These are phyloP conservation scores for Hericium alpestre DNA, from an alignment of 768 basidiomycete genomes.

Conservation along the genomic window DNA sequence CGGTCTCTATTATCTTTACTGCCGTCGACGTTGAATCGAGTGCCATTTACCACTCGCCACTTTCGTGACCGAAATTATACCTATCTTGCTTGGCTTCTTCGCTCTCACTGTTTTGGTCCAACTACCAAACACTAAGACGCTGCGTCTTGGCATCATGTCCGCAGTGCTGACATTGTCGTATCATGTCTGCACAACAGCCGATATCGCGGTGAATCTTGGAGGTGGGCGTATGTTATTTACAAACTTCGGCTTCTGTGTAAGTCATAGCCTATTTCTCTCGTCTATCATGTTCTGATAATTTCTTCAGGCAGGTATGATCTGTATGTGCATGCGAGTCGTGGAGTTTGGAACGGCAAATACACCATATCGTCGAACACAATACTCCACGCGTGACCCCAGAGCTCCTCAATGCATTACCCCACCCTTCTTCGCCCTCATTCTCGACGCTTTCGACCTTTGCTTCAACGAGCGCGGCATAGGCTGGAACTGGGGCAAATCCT, in stretches of 20 bases:
- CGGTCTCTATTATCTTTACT: not conserved
- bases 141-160: conserved; percentile 40
- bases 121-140: conserved; percentile 30
- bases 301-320: conserved; percentile 2
- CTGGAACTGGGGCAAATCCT: conserved; percentile 44
- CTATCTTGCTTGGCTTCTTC: conserved; percentile 36
- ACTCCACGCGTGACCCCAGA: conserved; percentile 3
- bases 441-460: conserved; percentile 38
- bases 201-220: conserved; percentile 26
- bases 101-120: conserved; percentile 43
- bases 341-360: conserved; percentile 6
- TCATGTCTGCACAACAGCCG: conserved; percentile 32
- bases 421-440: conserved; percentile 2
- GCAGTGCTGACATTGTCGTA: conserved; percentile 34
- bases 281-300: not conserved
- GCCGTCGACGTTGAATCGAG: conserved; percentile 3
- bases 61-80: conserved; percentile 27
- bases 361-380: conserved; percentile 8
- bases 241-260: conserved; percentile 9
- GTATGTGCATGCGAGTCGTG: conserved; percentile 7
- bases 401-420: conserved; percentile 1
- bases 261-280: not conserved
- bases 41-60: not conserved
- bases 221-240: conserved; percentile 5
- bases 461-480: conserved; percentile 46